Evolutionary conservation across 441 rosid species (phyloP).

Genomic region (Erodium moschatum): DNA sequence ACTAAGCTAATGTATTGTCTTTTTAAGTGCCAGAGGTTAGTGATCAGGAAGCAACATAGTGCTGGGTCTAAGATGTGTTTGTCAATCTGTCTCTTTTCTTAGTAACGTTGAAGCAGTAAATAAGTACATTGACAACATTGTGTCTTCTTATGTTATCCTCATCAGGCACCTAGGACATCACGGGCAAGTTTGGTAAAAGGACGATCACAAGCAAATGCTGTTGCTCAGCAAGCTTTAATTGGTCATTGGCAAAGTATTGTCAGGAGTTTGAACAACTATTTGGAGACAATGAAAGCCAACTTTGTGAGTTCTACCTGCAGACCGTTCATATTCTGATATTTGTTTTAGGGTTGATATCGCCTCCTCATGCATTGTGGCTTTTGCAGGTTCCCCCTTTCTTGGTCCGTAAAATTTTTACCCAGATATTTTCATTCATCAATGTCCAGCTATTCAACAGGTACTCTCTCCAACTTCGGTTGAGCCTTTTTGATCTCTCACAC

Average conservation of each 20-base stretch:
- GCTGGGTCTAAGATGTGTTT: background rate
- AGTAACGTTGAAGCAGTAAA: background rate
- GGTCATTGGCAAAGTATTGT: slow-evolving; percentile 99
- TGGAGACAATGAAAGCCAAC: slow-evolving; percentile 69
- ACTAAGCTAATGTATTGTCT: background rate
- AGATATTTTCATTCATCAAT: slow-evolving; percentile 85
- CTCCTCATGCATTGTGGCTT: slow-evolving; percentile 4
- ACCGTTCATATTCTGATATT: background rate
- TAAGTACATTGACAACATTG: background rate
- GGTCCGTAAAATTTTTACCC: slow-evolving; percentile 77
- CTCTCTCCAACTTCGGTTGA: background rate
- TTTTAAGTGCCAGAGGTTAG: background rate
- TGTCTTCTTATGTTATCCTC: background rate
- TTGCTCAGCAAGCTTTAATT: slow-evolving; percentile 88
- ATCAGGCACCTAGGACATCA: slow-evolving; percentile 95
- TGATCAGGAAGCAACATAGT: background rate
- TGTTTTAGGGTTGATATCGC: background rate
- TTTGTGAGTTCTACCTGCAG: slow-evolving; percentile 40
- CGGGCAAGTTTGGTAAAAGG: slow-evolving; percentile 99
- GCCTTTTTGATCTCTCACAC: too few species aligned
- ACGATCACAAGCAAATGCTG: slow-evolving; percentile 73
- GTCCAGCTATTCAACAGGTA: slow-evolving; percentile 83
- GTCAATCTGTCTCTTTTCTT: background rate
- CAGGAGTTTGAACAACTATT: slow-evolving; percentile 82
- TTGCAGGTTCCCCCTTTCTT: slow-evolving; percentile 77